Conservation (phyloP, 2,329 filamentous ascomycete species). For the Neofusicoccum kwambonambiense region DNA sequence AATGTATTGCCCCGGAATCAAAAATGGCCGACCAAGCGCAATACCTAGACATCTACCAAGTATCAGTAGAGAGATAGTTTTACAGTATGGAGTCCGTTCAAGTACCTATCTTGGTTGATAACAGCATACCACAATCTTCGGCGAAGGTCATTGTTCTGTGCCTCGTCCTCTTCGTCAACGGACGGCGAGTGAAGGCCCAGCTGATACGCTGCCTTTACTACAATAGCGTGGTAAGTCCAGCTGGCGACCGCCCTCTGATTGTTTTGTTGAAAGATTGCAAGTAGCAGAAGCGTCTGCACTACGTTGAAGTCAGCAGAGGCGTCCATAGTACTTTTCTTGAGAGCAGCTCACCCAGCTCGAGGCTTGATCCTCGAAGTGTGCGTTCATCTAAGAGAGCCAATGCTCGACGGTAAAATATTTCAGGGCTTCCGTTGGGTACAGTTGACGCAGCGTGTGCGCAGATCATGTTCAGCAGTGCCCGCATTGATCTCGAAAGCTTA, state of each 20-base stretch:
- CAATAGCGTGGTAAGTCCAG: constrained; percentile 31
- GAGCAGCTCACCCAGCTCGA: constrained; percentile 9
- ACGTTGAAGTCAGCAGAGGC: no score
- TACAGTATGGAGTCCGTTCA: not conserved
- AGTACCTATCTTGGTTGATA: not conserved
- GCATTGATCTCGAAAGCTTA: not conserved
- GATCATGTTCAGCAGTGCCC: not conserved
- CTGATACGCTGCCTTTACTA: constrained; percentile 35
- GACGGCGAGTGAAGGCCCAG: constrained; percentile 34
- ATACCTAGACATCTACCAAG: not conserved
- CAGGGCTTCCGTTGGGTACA: constrained; percentile 22
- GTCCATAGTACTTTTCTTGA: no score
- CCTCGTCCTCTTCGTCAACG: not conserved
- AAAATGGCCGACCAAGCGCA: not conserved
- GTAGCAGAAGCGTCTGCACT: constrained; percentile 35
- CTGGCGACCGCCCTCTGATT: constrained; percentile 37
- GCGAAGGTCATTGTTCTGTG: not conserved
- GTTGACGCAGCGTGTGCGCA: constrained; percentile 28
- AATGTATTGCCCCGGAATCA: not conserved
- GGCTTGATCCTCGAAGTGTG: constrained; percentile 22
- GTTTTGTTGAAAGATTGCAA: constrained; percentile 36
- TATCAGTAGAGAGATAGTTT: not conserved
- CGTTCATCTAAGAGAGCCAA: constrained; percentile 28
- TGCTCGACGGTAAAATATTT: constrained; percentile 30
- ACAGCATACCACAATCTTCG: not conserved